These are phyloP conservation scores for Loxodes magnus DNA, from an alignment of 73 alveolate species.

Conservation along the genomic window DNA sequence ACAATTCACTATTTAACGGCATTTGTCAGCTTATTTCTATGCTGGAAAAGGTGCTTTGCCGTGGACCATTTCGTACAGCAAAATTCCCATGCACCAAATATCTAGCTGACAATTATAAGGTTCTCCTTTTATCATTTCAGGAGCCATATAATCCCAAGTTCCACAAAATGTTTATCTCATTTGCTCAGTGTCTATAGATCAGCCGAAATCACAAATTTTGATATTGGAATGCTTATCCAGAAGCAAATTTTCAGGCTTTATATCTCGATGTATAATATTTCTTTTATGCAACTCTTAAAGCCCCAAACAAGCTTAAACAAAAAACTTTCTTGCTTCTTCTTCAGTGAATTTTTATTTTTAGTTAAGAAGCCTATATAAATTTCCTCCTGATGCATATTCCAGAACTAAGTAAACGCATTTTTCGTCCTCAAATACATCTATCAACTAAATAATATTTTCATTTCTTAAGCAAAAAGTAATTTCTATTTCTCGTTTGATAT, in stretches of 20 bases:
- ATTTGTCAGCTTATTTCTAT: conserved; percentile 19
- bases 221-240: not conserved
- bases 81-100: conserved; percentile 80
- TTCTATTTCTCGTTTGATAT: too few relatives aligned
- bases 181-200: conserved; percentile 35
- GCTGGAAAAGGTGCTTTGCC: conserved; percentile 35
- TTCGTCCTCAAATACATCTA: conserved; percentile 27
- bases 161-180: conserved; percentile 81
- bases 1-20: conserved; percentile 8
- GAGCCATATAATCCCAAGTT: conserved; percentile 90
- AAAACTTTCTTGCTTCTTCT: conserved; percentile 30
- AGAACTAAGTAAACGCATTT: conserved; percentile 8
- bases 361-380: conserved; percentile 23
- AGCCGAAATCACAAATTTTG: conserved; percentile 57
- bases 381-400: conserved; percentile 32
- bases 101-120: conserved; percentile 82
- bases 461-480: too few relatives aligned
- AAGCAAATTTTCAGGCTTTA: conserved; percentile 31
- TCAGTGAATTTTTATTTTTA: conserved; percentile 30
- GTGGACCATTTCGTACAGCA: conserved; percentile 26
- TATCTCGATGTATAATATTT: conserved; percentile 36
- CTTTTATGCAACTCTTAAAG: conserved; percentile 34
- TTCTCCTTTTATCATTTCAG: conserved; percentile 67
- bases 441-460: conserved; percentile 57
- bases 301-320: conserved; percentile 39